Evolutionary conservation across 2,329 filamentous ascomycete species (phyloP).

Genomic region (Septoria petroselini): DNA sequence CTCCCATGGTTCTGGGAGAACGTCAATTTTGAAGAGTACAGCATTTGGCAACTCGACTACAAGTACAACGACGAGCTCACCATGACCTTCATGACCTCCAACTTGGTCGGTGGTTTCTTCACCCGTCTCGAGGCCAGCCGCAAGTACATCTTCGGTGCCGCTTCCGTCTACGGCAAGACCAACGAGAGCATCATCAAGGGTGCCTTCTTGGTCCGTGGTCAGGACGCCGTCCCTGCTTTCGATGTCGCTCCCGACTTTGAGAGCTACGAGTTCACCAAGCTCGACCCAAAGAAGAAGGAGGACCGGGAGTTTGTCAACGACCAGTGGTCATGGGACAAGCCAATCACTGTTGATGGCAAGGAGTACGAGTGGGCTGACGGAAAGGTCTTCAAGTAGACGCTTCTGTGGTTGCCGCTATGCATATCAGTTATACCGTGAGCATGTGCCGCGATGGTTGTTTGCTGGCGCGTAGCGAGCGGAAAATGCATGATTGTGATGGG

Average conservation of each 20-base stretch:
- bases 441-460: neutral
- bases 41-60: conserved; percentile 90
- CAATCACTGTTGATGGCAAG: conserved; percentile 77
- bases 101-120: conserved; percentile 97
- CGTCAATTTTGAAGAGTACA: conserved; percentile 91
- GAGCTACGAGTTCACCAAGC: conserved; percentile 95
- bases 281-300: conserved; percentile 80
- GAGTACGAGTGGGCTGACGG: conserved; percentile 82
- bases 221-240: conserved; percentile 82
- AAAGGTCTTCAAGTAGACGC: conserved; percentile 96
- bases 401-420: neutral
- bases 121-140: conserved; percentile 92
- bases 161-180: conserved; percentile 83
- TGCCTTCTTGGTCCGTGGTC: conserved; percentile 90
- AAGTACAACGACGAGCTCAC: conserved; percentile 99
- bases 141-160: conserved; percentile 94
- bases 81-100: conserved; percentile 97
- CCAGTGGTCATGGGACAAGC: conserved; percentile 90
- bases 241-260: conserved; percentile 96
- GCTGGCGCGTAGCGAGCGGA: neutral
- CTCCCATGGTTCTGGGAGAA: conserved; percentile 99
- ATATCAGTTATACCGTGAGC: neutral
- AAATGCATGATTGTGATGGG: conserved; percentile 9
- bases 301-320: conserved; percentile 83
- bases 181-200: conserved; percentile 89